Percentiles rank a stretch among this genome's conserved stretches.
Evolutionary conservation across 2,329 filamentous ascomycete species (phyloP).

Genomic region (Metarhizium robertsii): DNA sequence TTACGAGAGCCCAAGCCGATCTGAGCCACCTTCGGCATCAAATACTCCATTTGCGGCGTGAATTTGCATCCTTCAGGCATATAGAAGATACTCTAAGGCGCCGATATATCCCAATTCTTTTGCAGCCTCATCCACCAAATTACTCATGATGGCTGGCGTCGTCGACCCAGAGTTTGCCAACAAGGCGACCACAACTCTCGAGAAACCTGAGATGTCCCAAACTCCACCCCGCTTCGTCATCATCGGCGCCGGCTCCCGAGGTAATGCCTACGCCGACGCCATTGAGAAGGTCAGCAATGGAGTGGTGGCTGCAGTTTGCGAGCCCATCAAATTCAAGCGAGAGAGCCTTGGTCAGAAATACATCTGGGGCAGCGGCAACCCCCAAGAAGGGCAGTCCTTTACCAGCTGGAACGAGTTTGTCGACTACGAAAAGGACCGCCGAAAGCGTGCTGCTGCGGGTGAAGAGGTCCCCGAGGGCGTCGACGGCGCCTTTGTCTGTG

Average conservation of each 20-base stretch:
- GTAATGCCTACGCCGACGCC: slow-evolving; percentile 62
- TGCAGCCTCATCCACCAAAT: not conserved
- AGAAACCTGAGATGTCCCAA: slow-evolving; percentile 34
- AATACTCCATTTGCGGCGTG: not conserved
- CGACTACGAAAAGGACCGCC: slow-evolving; percentile 56
- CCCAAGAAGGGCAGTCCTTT: slow-evolving; percentile 59
- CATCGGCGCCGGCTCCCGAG: slow-evolving; percentile 75
- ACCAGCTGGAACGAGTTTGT: slow-evolving; percentile 66
- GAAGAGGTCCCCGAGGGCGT: slow-evolving; percentile 43
- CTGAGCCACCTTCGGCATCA: not conserved
- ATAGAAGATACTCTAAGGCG: not conserved
- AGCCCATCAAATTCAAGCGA: slow-evolving; percentile 72
- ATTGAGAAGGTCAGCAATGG: slow-evolving; percentile 57
- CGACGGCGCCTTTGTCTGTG: slow-evolving; percentile 55
- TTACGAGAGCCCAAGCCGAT: not conserved
- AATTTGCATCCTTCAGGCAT: not conserved
- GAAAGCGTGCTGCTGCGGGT: slow-evolving; percentile 41
- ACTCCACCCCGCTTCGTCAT: slow-evolving; percentile 60
- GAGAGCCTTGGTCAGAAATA: slow-evolving; percentile 58
- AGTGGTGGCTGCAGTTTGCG: slow-evolving; percentile 67
- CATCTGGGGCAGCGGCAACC: slow-evolving; percentile 54
- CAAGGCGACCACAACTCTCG: slow-evolving; percentile 19
- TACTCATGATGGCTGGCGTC: slow-evolving; percentile 12
- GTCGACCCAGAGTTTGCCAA: slow-evolving; percentile 15
- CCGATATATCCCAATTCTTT: not conserved